phyloP scores from a whole-genome alignment of 2,329 filamentous ascomycete genomes.

The Ophiosphaerella narmari region DNA sequence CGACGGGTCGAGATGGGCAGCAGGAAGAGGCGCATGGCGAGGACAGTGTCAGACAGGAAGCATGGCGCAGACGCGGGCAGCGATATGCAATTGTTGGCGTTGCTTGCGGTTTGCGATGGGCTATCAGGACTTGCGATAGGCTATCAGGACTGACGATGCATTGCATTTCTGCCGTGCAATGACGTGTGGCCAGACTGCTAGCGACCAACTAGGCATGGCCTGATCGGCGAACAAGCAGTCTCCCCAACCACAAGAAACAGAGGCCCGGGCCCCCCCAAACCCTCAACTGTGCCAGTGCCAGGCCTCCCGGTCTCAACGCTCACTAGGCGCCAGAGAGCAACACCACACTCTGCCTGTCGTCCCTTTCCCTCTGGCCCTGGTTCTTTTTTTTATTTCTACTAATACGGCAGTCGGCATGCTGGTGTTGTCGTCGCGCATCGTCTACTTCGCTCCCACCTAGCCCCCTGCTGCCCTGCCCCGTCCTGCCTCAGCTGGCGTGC shows the following conservation, averaged over 20 bases:
- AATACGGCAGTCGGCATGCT: constrained; percentile 20
- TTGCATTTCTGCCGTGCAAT: not conserved
- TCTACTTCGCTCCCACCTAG: constrained; percentile 36
- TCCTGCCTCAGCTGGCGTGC: constrained; percentile 8
- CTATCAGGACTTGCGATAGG: not conserved
- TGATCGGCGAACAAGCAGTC: constrained; percentile 17
- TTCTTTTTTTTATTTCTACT: too few relatives aligned
- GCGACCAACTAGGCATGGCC: not conserved
- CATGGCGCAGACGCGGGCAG: constrained; percentile 22
- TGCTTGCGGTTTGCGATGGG: too few relatives aligned
- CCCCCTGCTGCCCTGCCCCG: constrained; percentile 9
- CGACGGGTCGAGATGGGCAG: constrained; percentile 90
- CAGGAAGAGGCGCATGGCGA: constrained; percentile 84
- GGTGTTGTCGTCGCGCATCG: constrained; percentile 26
- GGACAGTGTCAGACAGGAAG: constrained; percentile 18
- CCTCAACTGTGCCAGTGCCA: not conserved
- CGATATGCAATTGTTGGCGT: too few relatives aligned
- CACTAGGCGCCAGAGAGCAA: not conserved
- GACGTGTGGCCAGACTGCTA: too few relatives aligned
- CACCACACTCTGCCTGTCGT: too few relatives aligned
- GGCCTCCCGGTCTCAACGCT: too few relatives aligned
- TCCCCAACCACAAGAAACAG: constrained; percentile 5
- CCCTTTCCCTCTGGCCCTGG: too few relatives aligned
- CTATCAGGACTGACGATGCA: not conserved
- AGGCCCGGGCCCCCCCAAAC: constrained; percentile 1